phyloP scores from a whole-genome alignment of 2,329 filamentous ascomycete genomes.

The Sporothrix pallida region DNA sequence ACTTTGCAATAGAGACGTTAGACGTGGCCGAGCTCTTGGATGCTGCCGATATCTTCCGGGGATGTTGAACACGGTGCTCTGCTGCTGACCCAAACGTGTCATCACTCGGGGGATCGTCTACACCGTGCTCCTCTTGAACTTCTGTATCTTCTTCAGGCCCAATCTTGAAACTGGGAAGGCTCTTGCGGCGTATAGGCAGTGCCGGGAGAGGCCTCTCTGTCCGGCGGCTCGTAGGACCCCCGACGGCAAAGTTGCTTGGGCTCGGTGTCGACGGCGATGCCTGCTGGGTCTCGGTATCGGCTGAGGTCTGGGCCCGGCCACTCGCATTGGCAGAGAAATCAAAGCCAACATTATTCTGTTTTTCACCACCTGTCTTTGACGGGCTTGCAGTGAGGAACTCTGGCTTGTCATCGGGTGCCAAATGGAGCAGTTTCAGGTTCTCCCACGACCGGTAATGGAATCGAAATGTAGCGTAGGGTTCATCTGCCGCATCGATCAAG shows the following conservation, averaged over 20 bases:
- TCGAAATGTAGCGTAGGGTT: slow-evolving; percentile 59
- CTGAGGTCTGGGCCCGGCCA: not conserved
- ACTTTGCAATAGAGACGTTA: slow-evolving; percentile 32
- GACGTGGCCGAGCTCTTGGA: slow-evolving; percentile 35
- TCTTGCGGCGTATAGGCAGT: not conserved
- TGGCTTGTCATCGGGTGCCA: slow-evolving; percentile 48
- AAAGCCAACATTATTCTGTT: slow-evolving; percentile 64
- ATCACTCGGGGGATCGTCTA: not conserved
- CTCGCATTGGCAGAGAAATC: not conserved
- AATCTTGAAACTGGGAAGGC: too few relatives aligned
- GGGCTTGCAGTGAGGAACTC: not conserved
- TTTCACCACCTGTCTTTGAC: slow-evolving; percentile 57
- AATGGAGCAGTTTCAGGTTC: slow-evolving; percentile 54
- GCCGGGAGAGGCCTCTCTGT: slow-evolving; percentile 15
- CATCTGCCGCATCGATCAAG: slow-evolving; percentile 56
- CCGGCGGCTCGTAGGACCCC: not conserved
- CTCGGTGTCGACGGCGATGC: not conserved
- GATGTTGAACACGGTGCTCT: not conserved
- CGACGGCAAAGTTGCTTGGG: not conserved
- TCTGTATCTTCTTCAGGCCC: not conserved
- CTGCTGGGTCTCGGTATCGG: not conserved
- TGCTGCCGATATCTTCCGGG: not conserved
- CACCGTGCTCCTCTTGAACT: not conserved
- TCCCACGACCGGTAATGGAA: slow-evolving; percentile 63
- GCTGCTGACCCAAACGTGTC: not conserved